Base-by-base conservation (phyloP, 1,284 basidiomycete genomes). In the Ceratobasidium sp. region DNA sequence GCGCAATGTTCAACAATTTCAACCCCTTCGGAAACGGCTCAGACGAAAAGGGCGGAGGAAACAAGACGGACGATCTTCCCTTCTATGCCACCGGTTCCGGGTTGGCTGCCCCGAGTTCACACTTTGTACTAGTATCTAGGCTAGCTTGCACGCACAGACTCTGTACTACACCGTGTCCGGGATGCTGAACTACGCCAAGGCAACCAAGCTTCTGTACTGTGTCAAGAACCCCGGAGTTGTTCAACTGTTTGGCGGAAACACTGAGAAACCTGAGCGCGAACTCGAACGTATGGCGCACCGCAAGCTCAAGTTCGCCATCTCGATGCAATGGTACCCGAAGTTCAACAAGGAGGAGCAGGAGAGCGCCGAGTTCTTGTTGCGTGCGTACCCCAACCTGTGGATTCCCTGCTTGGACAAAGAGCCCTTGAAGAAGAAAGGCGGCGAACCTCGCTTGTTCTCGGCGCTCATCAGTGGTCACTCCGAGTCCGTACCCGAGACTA, bases 101-200 rank as follows among this genome's bases (percentile, higher is more conserved):
- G 90, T 97, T 94, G 77, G 96, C 97, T 28, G 96, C 97, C 97
- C 97, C 28, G 97, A 99, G 86, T 99, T 98, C 86, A 99, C 97
- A 0, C 90, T 99, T 42, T 96, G 97, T 81, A 99, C 98, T 15
- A 94, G 97, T 86, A 99, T 99, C 83, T 99, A 97, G 97, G 97
- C 97, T 12, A 99, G 97, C 40, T 90, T 99, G 17, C 95, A 97
- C 79, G 97, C 97, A 23, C 98, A 99, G 88, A 99, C 98, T 2
- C 91, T 99, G 46, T 99, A 99, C 86, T 93, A 97, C 81, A 99
- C 97, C 26, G 97, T 99, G 20, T 98, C 98, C 64, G 98, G 97
- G 71, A 99, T 99, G 93, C 99, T 99, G 98, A 99, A 99, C 88
- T 99, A 99, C 86, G 92, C 95, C 83, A 99, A 99, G 89, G 97